Base-by-base conservation (phyloP, 768 basidiomycete genomes). In the Xerocomus brunneocitrinus region DNA sequence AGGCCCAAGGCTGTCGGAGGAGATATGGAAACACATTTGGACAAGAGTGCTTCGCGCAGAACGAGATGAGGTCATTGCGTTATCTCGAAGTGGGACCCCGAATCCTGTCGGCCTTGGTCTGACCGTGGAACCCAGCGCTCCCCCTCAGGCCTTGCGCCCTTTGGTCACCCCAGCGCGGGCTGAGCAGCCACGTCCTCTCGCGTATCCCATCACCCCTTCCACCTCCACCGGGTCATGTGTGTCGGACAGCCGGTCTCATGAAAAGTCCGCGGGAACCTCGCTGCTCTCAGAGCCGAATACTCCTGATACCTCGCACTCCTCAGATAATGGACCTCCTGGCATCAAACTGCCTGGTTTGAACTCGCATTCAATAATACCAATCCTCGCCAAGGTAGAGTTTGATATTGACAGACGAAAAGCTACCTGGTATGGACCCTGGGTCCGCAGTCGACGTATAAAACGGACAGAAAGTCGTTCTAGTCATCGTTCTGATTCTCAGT, bases 361-460 rank as follows among this genome's bases (percentile, higher is more conserved):
- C 52, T 82, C 84, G 6, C 68, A 80, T 44, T 80, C 85, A 25
- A 71, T 90, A 24, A 83, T 91, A 49, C 89, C 89, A 5, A 85
- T 97, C 52, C 79, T 98, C 28, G 95, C 93, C 46, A 95, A 95
- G 69, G 83, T 98, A 12, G 94, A 98, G 67, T 97, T 98, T 62
- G 92, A 97, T 66, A 86, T 98, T 60, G 95, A 97, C 69, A 76
- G 76, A 36, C 74, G 80, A 49, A 85, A 78, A 58, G 94, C 92
- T 2, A 73, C 73, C 3, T 97, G 94, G 94, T 94, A 85, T 58
- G 85, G 85, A n/a, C 83, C 84, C 8, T 95, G 91, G 90, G 55
- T 84, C 27, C 77, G 83, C 52, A 88, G 83, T 62, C 73, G 88
- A 52, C 76, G 76, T 53, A 71, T 75, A 44, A 87, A 82, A 66